A percentile compares a stretch with the other conserved stretches of the same genome.
Conservation (phyloP, 768 basidiomycete species). For the Podaxis sp. region DNA sequence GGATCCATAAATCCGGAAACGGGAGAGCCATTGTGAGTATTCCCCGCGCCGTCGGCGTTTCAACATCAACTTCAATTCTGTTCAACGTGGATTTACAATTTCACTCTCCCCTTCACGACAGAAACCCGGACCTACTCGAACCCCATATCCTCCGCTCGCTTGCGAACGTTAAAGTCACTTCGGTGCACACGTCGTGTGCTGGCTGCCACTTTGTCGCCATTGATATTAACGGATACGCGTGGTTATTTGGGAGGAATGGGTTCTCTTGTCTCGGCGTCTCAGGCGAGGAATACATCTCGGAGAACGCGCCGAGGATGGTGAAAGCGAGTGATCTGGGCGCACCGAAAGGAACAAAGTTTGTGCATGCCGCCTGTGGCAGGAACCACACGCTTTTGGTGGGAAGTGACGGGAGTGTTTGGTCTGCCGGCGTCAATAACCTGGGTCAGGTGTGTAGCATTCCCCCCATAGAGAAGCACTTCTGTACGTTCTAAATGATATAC, state of each 20-base stretch:
- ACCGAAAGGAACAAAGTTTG: slow-evolving; percentile 55
- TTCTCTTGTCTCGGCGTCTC: slow-evolving; percentile 65
- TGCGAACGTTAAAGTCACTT: slow-evolving; percentile 70
- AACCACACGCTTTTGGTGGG: slow-evolving; percentile 83
- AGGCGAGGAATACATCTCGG: slow-evolving; percentile 60
- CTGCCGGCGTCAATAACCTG: slow-evolving; percentile 74
- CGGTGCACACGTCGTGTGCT: slow-evolving; percentile 74
- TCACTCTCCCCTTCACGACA: slow-evolving; percentile 21
- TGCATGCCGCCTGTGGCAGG: slow-evolving; percentile 81
- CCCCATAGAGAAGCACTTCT: slow-evolving; percentile 1
- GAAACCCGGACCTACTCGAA: slow-evolving; percentile 79
- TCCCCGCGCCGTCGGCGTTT: slow-evolving; percentile 14
- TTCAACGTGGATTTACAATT: slow-evolving; percentile 5
- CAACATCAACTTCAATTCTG: slow-evolving; percentile 10
- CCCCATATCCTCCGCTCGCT: slow-evolving; percentile 90
- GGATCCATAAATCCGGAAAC: slow-evolving; percentile 44
- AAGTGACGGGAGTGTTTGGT: slow-evolving; percentile 81
- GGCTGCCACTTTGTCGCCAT: slow-evolving; percentile 77
- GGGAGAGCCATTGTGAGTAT: slow-evolving; percentile 35
- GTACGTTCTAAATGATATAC: neutral
- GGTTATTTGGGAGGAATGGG: slow-evolving; percentile 88
- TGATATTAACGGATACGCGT: slow-evolving; percentile 77
- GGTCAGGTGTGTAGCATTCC: slow-evolving; percentile 63
- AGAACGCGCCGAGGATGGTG: slow-evolving; percentile 69
- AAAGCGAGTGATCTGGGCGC: slow-evolving; percentile 64